These are phyloP conservation scores for Epichloe gansuensis DNA, from an alignment of 2,329 filamentous ascomycete genomes.

Conservation along the genomic window DNA sequence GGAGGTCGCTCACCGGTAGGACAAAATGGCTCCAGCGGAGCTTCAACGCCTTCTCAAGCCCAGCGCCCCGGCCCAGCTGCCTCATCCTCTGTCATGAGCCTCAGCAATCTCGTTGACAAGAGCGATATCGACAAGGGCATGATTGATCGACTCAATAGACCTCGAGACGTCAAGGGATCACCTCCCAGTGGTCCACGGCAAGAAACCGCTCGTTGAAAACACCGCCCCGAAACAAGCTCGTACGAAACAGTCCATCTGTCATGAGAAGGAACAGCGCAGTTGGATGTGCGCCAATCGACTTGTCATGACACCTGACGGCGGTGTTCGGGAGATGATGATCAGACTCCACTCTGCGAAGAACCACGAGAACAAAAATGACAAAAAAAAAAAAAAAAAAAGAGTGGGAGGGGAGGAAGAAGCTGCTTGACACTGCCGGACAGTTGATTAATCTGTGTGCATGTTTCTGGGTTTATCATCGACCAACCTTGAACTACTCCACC, in stretches of 20 bases:
- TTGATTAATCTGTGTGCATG: slow-evolving; percentile 4
- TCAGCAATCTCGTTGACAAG: slow-evolving; percentile 38
- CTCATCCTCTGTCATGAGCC: slow-evolving; percentile 36
- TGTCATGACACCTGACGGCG: no score
- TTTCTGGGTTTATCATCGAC: background rate
- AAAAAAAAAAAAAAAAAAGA: background rate
- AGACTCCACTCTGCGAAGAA: no score
- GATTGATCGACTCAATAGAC: slow-evolving; percentile 38
- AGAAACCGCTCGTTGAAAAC: slow-evolving; percentile 6
- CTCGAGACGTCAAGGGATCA: slow-evolving; percentile 11
- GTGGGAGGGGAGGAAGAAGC: background rate
- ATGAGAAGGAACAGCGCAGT: no score
- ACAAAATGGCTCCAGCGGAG: slow-evolving; percentile 24
- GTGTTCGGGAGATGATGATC: no score
- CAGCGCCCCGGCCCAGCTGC: slow-evolving; percentile 12
- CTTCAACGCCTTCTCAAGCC: slow-evolving; percentile 21
- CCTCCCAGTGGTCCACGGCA: background rate
- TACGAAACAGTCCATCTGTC: no score
- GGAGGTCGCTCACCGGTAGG: slow-evolving; percentile 26
- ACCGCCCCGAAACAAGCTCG: no score
- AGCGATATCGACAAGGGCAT: slow-evolving; percentile 44
- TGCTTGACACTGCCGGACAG: slow-evolving; percentile 12
- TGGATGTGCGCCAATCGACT: no score
- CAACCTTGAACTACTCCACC: background rate
- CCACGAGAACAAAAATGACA: background rate